Evolutionary conservation across 2,329 filamentous ascomycete genomes (phyloP).

Genomic region (Cytospora schulzeri): DNA sequence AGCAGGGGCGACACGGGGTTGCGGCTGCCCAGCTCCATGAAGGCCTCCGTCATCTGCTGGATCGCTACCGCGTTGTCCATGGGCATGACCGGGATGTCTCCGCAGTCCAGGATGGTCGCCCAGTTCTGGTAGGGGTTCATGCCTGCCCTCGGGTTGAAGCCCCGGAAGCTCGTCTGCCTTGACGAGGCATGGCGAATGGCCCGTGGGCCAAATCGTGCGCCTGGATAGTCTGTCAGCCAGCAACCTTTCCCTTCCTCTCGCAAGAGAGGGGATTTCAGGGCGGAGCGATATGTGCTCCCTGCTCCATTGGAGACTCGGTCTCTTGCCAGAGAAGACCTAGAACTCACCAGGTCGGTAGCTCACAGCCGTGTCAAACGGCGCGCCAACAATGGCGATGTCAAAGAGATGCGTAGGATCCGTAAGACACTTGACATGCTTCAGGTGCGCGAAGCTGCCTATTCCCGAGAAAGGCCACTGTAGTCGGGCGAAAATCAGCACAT

Average conservation of each 20-base stretch:
- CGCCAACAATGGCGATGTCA: conserved; percentile 73
- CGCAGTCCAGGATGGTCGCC: conserved; percentile 83
- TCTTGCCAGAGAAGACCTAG: not conserved
- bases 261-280: not conserved
- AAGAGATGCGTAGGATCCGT: conserved; percentile 64
- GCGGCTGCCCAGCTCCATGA: conserved; percentile 63
- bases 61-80: conserved; percentile 84
- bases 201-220: conserved; percentile 81
- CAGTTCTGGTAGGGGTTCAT: conserved; percentile 83
- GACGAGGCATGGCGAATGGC: conserved; percentile 83
- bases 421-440: conserved; percentile 69
- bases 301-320: not conserved
- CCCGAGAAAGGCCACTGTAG: conserved; percentile 66
- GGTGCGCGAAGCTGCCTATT: conserved; percentile 74
- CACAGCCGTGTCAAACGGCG: conserved; percentile 74
- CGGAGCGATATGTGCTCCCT: not conserved
- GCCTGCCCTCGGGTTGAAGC: conserved; percentile 78
- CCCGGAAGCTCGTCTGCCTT: conserved; percentile 77
- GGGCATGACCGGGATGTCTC: conserved; percentile 84
- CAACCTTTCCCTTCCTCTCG: not conserved
- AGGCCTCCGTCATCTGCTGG: conserved; percentile 81
- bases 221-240: conserved; percentile 33
- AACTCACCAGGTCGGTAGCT: conserved; percentile 66
- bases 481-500: conserved; percentile 9
- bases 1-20: conserved; percentile 38